Conservation (phyloP, 192 early-diverging fungal genomes). For the Backusella psychrophila region DNA sequence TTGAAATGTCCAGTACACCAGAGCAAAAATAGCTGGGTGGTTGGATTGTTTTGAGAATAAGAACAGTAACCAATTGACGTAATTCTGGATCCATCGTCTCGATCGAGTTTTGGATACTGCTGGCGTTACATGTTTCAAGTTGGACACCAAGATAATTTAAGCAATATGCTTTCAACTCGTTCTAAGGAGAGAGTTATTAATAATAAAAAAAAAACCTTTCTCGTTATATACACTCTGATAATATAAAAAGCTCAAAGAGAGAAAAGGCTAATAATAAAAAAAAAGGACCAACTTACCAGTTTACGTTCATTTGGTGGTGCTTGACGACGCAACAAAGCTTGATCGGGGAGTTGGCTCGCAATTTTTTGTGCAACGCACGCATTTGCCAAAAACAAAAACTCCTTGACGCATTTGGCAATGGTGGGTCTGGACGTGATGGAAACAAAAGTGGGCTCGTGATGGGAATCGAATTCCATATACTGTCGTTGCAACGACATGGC, state of each 20-base stretch:
- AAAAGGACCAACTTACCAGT: not conserved
- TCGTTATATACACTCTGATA: not conserved
- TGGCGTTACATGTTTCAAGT: slow-evolving; percentile 67
- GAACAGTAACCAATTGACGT: slow-evolving; percentile 70
- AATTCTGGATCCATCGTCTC: slow-evolving; percentile 55
- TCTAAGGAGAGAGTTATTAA: slow-evolving; percentile 9
- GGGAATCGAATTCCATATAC: slow-evolving; percentile 76
- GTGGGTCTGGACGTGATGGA: not conserved
- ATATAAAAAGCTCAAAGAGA: no score
- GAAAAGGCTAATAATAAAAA: not conserved
- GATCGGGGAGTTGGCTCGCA: slow-evolving; percentile 84
- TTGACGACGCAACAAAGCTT: slow-evolving; percentile 86
- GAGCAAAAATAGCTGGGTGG: slow-evolving; percentile 97
- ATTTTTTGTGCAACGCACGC: slow-evolving; percentile 93
- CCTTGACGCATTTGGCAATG: not conserved
- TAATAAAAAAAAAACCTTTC: not conserved
- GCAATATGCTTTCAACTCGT: slow-evolving; percentile 4
- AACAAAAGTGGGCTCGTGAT: not conserved
- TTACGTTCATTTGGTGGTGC: slow-evolving; percentile 17
- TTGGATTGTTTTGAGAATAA: slow-evolving; percentile 89
- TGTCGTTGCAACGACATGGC: slow-evolving; percentile 84
- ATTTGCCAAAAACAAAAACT: slow-evolving; percentile 67
- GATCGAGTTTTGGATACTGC: slow-evolving; percentile 53
- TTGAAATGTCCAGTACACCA: slow-evolving; percentile 70
- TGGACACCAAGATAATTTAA: slow-evolving; percentile 58